Conservation (phyloP, 176 grass and related monocot genomes). For the Tillandsia fasciculata region DNA sequence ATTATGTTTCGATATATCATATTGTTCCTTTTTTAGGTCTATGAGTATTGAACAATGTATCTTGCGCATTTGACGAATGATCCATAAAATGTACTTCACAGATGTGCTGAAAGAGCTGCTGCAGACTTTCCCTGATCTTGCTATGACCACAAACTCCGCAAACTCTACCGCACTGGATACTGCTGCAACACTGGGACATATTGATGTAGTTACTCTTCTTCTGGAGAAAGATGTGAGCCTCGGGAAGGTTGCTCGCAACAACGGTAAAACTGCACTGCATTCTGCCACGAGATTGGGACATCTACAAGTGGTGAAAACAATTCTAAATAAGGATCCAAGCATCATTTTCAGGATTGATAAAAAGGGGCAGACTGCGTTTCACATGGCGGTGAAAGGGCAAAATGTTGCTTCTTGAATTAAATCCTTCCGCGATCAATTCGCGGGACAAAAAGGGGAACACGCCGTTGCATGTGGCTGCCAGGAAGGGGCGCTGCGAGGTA, state of each 20-base stretch:
- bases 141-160: conserved; percentile 22
- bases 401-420: conserved; percentile 63
- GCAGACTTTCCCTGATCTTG: conserved; percentile 12
- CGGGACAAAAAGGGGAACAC: conserved; percentile 78
- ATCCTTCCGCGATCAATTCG: conserved; percentile 55
- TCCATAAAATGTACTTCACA: background rate
- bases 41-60: too few species aligned
- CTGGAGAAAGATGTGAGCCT: conserved; percentile 78
- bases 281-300: conserved; percentile 97
- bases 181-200: conserved; percentile 74
- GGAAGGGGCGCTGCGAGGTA: conserved; percentile 73
- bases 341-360: conserved; percentile 82
- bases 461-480: conserved; percentile 75
- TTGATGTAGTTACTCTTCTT: conserved; percentile 74
- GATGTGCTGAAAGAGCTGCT: conserved; percentile 18
- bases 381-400: conserved; percentile 93
- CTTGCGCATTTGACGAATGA: background rate
- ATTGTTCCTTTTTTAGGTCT: too few species aligned
- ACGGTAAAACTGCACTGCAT: conserved; percentile 83
- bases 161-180: conserved; percentile 24
- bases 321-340: conserved; percentile 73
- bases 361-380: conserved; percentile 87
- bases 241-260: conserved; percentile 71
- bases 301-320: conserved; percentile 59
- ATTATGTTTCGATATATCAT: too few species aligned